These are phyloP conservation scores for Vitis riparia DNA, from an alignment of 164 flowering plant species.

Conservation along the genomic window DNA sequence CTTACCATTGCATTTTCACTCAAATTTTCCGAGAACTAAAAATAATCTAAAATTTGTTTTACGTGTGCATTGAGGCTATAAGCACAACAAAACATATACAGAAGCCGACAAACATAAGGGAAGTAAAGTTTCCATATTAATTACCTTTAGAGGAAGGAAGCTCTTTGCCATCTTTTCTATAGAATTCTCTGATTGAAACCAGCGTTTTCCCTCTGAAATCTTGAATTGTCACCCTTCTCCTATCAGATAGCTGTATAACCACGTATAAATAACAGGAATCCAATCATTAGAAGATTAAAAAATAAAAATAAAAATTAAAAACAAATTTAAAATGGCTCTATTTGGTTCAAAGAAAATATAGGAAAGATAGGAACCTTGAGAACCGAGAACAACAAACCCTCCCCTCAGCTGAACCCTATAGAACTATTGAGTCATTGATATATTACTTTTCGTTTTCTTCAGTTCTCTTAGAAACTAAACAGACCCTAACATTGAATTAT, in stretches of 20 bases:
- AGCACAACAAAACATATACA: background rate
- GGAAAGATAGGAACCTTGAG: background rate
- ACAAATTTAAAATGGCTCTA: background rate
- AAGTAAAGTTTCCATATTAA: background rate
- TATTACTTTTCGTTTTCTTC: too few species aligned
- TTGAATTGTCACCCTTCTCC: slow-evolving; percentile 81
- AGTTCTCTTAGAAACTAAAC: too few species aligned
- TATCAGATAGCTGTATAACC: slow-evolving; percentile 59
- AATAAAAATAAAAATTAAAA: background rate
- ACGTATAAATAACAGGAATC: background rate
- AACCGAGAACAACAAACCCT: background rate
- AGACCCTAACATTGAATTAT: too few species aligned
- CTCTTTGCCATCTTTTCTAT: slow-evolving; percentile 72
- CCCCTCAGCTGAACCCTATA: too few species aligned
- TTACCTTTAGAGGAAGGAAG: slow-evolving; percentile 85
- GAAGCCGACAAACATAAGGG: background rate
- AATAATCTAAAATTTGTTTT: too few species aligned
- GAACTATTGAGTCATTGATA: too few species aligned
- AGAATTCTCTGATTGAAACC: slow-evolving; percentile 91
- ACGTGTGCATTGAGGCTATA: background rate
- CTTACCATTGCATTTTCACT: too few species aligned
- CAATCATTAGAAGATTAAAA: background rate
- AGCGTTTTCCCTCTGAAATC: slow-evolving; percentile 83
- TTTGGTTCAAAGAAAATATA: background rate
- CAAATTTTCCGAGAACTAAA: too few species aligned